Base-by-base conservation (phyloP, 2,329 filamentous ascomycete species). In the Apiospora sp. region DNA sequence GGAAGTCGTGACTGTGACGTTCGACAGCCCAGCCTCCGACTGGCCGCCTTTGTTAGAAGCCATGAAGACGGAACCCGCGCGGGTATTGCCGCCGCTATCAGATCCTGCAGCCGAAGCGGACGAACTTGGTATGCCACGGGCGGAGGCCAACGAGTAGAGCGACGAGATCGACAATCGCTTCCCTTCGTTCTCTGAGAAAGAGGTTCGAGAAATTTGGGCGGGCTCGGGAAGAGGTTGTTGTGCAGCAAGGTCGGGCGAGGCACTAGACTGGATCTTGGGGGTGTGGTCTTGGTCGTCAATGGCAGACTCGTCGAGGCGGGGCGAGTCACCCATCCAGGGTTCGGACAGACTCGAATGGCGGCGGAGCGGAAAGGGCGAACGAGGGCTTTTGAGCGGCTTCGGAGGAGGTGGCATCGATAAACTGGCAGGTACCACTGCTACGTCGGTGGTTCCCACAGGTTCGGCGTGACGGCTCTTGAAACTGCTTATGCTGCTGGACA, bases 81-180 rank as follows among this genome's bases (percentile, higher is more conserved):
- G 85, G 72, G 80, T 77, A 22, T 61, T 61, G 54, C 54, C 54
- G 61, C 82, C 82, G 61, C 78, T 80, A 61, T 92, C 89, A 71
- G 89, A 89, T 27, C 87, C 87, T 79, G 86, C 86, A 27, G 83
- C 83, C 70, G 89, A 90, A 24, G 84, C 84, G 44, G 87, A 84
- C 24, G 88, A 87, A 74, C 87, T 88, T 72, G 84, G 81, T 41
- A 86, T 84, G 44, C 86, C 87, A 67, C 88, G 88, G 71, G 86
- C 89, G 7, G 92, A 93, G 64, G 89, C 89, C 34, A 93, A 83
- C 44, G 92, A 94, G 79, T 93, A 92, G 69, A 94, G 84, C 0
- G 93, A 95, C 10, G 92, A 93, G 73, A 92, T 88, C 34, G 93
- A 95, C 79, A 93, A 86, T 69, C 93, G 90, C 78, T 93, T 92